Evolutionary conservation across 768 basidiomycete genomes (phyloP).

Genomic region (Lepiota subincarnata): DNA sequence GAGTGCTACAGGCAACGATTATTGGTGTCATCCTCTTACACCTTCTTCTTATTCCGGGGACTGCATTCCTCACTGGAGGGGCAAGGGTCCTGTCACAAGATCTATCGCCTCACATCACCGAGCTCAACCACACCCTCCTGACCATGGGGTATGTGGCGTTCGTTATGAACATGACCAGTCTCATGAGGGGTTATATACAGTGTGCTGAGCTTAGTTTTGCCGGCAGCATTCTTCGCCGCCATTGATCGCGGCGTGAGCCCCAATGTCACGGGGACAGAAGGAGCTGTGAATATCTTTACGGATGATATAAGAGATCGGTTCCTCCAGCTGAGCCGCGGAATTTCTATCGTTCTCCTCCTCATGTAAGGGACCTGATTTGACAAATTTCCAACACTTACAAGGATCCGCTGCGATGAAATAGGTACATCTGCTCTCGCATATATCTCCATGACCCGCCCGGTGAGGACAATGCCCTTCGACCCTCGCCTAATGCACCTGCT

Average conservation of each 20-base stretch:
- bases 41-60: conserved; percentile 66
- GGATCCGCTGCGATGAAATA: conserved; percentile 17
- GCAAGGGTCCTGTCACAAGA: conserved; percentile 64
- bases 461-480: conserved; percentile 39
- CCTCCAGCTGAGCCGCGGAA: conserved; percentile 60
- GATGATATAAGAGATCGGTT: conserved; percentile 44
- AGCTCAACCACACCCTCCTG: conserved; percentile 67
- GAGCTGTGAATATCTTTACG: conserved; percentile 27
- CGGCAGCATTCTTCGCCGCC: conserved; percentile 65
- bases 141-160: conserved; percentile 54
- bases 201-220: conserved; percentile 58
- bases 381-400: neutral
- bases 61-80: conserved; percentile 68
- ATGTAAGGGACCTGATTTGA: conserved; percentile 37
- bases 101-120: conserved; percentile 58
- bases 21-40: conserved; percentile 73
- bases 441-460: conserved; percentile 72
- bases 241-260: conserved; percentile 26
- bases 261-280: conserved; percentile 13
- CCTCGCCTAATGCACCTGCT: conserved; percentile 40
- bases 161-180: neutral
- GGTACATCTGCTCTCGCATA: conserved; percentile 64
- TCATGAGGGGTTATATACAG: conserved; percentile 26
- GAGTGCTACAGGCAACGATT: conserved; percentile 65
- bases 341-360: conserved; percentile 57